Conservation (phyloP, 1,284 basidiomycete genomes). For the Melampsora americana region DNA sequence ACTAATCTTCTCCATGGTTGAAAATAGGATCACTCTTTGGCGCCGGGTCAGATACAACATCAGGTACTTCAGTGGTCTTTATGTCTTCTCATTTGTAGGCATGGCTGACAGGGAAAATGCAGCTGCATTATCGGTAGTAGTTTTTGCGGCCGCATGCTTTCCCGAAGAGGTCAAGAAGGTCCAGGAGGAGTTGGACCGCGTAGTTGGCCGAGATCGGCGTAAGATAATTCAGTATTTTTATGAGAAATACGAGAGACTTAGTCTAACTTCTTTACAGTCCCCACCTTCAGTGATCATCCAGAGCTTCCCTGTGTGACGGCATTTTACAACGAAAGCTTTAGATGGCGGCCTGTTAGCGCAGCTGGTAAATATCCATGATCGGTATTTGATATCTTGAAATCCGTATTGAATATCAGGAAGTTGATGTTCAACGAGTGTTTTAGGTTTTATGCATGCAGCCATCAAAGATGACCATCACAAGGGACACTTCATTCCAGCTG, state of each 20-base stretch:
- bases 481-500: constrained; percentile 46
- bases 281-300: constrained; percentile 59
- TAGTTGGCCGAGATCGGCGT: constrained; percentile 34
- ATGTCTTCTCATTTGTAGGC: background rate
- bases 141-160: constrained; percentile 65
- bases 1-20: too few species aligned
- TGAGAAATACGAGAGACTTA: background rate
- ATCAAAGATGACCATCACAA: constrained; percentile 43
- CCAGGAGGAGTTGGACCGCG: constrained; percentile 63
- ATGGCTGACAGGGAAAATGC: constrained; percentile 56
- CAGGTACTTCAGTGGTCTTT: constrained; percentile 11
- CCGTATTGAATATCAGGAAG: background rate
- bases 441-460: constrained; percentile 40
- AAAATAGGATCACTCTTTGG: constrained; percentile 37
- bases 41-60: constrained; percentile 40
- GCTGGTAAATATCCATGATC: constrained; percentile 42
- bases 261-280: constrained; percentile 14
- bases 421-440: background rate
- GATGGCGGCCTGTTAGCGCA: constrained; percentile 62
- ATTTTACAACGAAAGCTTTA: constrained; percentile 63
- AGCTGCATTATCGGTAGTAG: constrained; percentile 61
- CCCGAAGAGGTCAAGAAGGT: constrained; percentile 62
- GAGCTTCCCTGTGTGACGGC: constrained; percentile 62
- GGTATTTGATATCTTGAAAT: background rate
- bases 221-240: background rate